These are phyloP conservation scores for Diplosphaera chodatii DNA, from an alignment of 139 green algal species.

Conservation along the genomic window DNA sequence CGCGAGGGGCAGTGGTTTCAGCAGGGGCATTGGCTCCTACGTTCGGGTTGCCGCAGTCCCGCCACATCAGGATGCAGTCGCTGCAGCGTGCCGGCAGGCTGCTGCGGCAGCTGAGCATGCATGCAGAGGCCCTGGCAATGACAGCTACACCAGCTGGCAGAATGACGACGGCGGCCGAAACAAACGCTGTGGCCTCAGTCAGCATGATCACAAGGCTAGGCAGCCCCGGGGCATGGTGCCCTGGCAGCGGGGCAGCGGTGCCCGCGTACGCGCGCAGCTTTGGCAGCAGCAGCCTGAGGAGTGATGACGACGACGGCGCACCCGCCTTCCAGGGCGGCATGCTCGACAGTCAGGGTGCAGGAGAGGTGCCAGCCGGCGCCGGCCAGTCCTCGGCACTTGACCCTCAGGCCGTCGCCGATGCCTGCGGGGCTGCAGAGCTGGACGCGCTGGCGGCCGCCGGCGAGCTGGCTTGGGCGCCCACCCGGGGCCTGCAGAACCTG, in stretches of 20 bases:
- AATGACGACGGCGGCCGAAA: too few relatives aligned
- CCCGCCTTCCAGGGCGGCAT: too few relatives aligned
- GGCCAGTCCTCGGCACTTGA: background rate
- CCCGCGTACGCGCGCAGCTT: background rate
- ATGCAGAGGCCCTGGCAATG: background rate
- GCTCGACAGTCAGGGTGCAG: too few relatives aligned
- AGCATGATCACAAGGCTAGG: background rate
- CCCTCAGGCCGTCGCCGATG: constrained; percentile 22
- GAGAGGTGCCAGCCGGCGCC: background rate
- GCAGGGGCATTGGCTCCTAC: too few relatives aligned
- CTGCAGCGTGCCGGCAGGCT: background rate
- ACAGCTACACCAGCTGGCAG: too few relatives aligned
- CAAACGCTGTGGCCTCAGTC: background rate
- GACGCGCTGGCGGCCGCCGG: constrained; percentile 32
- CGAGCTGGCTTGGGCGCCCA: constrained; percentile 44
- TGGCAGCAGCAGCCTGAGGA: background rate
- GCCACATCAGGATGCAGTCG: too few relatives aligned
- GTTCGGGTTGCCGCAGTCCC: too few relatives aligned
- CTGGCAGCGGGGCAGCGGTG: too few relatives aligned
- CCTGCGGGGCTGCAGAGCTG: constrained; percentile 22
- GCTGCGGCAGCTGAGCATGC: background rate
- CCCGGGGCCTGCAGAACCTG: constrained; percentile 43
- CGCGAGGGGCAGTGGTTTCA: too few relatives aligned
- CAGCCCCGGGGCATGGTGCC: too few relatives aligned
- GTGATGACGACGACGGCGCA: too few relatives aligned